A percentile compares a stretch with the other conserved stretches of the same genome.
These are phyloP conservation scores for Isatis tinctoria DNA, from an alignment of 345 rosid genomes.

Conservation along the genomic window DNA sequence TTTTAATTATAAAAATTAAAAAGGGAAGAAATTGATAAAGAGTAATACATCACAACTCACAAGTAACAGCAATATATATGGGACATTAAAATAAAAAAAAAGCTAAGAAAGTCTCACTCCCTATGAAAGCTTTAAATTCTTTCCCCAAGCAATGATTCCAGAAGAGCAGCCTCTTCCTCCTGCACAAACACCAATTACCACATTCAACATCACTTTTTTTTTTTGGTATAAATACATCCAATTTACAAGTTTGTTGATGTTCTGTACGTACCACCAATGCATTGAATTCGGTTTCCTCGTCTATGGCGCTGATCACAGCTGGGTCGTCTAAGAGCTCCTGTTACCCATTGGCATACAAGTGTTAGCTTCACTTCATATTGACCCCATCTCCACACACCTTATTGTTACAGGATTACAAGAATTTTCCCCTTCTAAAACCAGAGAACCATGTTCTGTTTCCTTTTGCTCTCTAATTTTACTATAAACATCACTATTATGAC, in stretches of 20 bases:
- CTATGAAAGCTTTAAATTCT: constrained; percentile 30
- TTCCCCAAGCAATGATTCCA: constrained; percentile 74
- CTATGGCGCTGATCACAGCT: constrained; percentile 65
- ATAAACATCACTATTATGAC: background rate
- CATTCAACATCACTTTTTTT: background rate
- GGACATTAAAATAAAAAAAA: background rate
- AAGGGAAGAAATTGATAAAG: no score
- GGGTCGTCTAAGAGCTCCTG: constrained; percentile 92
- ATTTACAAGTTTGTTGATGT: background rate
- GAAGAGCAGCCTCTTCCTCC: constrained; percentile 93
- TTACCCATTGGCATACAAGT: background rate
- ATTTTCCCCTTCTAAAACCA: background rate
- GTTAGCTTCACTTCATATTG: background rate
- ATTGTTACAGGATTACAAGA: background rate
- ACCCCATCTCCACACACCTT: background rate
- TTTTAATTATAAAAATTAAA: background rate
- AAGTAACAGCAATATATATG: background rate
- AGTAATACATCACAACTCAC: background rate
- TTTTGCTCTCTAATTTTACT: background rate
- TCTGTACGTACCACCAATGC: constrained; percentile 74
- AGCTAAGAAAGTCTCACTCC: constrained; percentile 17
- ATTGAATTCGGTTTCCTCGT: constrained; percentile 89
- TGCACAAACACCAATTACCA: constrained; percentile 29
- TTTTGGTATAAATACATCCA: background rate
- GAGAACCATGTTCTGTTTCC: background rate